Evolutionary conservation across 106 monocot genomes (phyloP).

Genomic region (Dendrobium huoshanense): DNA sequence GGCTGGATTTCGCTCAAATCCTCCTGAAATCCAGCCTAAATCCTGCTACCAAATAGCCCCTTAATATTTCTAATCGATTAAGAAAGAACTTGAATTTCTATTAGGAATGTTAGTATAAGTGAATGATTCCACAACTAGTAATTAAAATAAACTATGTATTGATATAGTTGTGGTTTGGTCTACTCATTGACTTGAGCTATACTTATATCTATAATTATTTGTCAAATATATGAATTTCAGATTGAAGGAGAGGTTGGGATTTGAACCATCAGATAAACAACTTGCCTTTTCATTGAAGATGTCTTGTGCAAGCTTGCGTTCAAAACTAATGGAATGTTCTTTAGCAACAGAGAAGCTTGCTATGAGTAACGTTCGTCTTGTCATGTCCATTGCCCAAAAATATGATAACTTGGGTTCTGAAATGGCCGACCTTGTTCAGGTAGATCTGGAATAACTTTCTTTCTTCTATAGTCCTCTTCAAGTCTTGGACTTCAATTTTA

Average conservation of each 20-base stretch:
- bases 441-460: slow-evolving; percentile 1
- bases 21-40: too few relatives aligned
- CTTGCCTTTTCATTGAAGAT: slow-evolving; percentile 69
- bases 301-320: slow-evolving; percentile 39
- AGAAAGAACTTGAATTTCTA: too few relatives aligned
- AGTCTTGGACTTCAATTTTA: neutral
- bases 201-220: neutral
- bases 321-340: slow-evolving; percentile 71
- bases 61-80: too few relatives aligned
- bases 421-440: slow-evolving; percentile 93
- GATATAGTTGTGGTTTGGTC: too few relatives aligned
- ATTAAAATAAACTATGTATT: too few relatives aligned
- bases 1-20: too few relatives aligned
- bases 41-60: too few relatives aligned
- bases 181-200: too few relatives aligned
- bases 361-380: slow-evolving; percentile 91
- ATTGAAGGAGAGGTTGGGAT: slow-evolving; percentile 68
- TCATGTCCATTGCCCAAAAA: slow-evolving; percentile 93
- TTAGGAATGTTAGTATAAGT: too few relatives aligned
- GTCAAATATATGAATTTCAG: slow-evolving; percentile 28
- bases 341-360: slow-evolving; percentile 71
- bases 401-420: slow-evolving; percentile 92
- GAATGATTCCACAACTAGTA: too few relatives aligned
- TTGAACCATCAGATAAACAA: slow-evolving; percentile 71
- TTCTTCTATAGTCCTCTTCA: neutral